These are phyloP conservation scores for Pseudogymnoascus sp. DNA, from an alignment of 2,329 filamentous ascomycete species.

Conservation along the genomic window DNA sequence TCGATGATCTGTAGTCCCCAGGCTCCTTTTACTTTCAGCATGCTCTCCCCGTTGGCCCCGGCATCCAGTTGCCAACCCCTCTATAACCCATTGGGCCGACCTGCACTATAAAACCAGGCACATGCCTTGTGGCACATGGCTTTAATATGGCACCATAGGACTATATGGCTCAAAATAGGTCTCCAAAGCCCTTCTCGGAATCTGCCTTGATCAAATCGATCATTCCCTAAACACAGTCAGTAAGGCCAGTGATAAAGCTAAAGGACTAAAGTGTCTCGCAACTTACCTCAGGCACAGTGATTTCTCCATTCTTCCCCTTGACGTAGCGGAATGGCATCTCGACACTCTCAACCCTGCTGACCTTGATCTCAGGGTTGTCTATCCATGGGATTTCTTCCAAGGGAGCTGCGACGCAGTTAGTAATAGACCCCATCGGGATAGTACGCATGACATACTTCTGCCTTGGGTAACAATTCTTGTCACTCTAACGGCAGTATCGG, in stretches of 20 bases:
- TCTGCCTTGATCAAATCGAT: constrained; percentile 87
- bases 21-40: no score
- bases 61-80: background rate
- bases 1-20: background rate
- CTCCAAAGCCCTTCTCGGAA: constrained; percentile 83
- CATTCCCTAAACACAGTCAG: constrained; percentile 58
- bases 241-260: background rate
- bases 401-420: constrained; percentile 45
- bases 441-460: constrained; percentile 51
- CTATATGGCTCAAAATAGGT: constrained; percentile 54
- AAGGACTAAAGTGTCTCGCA: background rate
- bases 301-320: constrained; percentile 61
- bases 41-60: background rate
- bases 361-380: constrained; percentile 81
- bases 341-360: constrained; percentile 87
- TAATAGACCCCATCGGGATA: background rate
- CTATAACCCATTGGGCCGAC: background rate
- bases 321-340: constrained; percentile 99
- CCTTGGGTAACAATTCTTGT: constrained; percentile 83
- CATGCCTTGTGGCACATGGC: background rate
- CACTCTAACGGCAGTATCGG: constrained; percentile 90
- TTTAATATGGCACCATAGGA: background rate
- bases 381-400: constrained; percentile 73
- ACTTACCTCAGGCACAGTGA: constrained; percentile 83
- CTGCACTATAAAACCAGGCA: background rate